Evolutionary conservation across 1,139 yeast genomes (phyloP).

Genomic region (Blastobotrys apis): DNA sequence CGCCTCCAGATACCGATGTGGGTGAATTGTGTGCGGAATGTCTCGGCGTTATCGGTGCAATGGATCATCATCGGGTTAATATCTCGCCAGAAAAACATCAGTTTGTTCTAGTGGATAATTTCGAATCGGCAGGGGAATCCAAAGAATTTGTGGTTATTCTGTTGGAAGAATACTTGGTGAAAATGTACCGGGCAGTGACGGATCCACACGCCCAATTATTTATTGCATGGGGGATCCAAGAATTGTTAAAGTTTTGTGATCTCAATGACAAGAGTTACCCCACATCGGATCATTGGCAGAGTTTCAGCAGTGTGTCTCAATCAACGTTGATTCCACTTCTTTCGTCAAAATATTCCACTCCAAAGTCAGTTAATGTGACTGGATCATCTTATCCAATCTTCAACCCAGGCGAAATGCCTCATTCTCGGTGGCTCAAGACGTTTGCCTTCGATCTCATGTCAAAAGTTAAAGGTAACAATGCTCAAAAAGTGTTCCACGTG

Average conservation of each 20-base stretch:
- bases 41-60: constrained; percentile 71
- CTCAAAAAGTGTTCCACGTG: constrained; percentile 54
- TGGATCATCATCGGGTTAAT: constrained; percentile 62
- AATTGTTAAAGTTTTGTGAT: constrained; percentile 63
- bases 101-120: constrained; percentile 54
- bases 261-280: constrained; percentile 36
- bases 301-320: constrained; percentile 62
- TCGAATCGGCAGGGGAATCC: constrained; percentile 59
- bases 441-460: constrained; percentile 64
- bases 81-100: constrained; percentile 44
- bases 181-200: constrained; percentile 83
- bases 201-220: constrained; percentile 83
- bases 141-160: constrained; percentile 61
- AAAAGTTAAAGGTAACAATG: constrained; percentile 39
- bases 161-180: constrained; percentile 64
- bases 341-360: constrained; percentile 64
- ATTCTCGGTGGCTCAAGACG: constrained; percentile 59
- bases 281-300: constrained; percentile 47
- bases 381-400: constrained; percentile 48
- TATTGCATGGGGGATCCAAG: constrained; percentile 88
- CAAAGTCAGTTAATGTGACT: constrained; percentile 33
- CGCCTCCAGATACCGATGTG: constrained; percentile 44
- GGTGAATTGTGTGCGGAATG: constrained; percentile 61
- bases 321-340: constrained; percentile 74
- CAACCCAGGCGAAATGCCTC: constrained; percentile 36